Conservation (phyloP, 257 asterid genomes). For the Solanum infundibuliforme region DNA sequence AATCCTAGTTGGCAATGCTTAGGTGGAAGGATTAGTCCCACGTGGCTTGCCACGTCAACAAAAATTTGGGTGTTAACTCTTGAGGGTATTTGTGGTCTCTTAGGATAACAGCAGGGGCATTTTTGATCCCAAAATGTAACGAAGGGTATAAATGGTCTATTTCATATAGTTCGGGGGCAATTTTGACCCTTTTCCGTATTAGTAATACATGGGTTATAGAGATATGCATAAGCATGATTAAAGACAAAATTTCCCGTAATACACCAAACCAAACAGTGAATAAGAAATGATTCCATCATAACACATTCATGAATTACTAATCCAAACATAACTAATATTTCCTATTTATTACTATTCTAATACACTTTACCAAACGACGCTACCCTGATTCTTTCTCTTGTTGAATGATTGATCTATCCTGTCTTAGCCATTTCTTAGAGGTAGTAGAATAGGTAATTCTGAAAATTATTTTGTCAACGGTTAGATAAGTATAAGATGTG, state of each 20-base stretch:
- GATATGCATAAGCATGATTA: too few relatives aligned
- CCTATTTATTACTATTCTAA: background rate
- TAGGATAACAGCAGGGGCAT: too few relatives aligned
- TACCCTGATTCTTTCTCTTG: background rate
- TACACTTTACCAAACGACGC: background rate
- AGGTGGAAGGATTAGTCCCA: too few relatives aligned
- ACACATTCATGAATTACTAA: background rate
- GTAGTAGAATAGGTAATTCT: background rate
- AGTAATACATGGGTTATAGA: background rate
- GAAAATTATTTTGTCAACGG: background rate
- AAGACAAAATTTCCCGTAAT: background rate
- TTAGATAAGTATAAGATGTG: background rate
- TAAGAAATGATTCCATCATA: background rate
- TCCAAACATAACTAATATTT: background rate
- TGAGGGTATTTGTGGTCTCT: too few relatives aligned
- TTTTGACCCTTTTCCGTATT: too few relatives aligned
- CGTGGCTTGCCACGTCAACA: too few relatives aligned
- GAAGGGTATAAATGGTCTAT: too few relatives aligned
- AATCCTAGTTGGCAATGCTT: too few relatives aligned
- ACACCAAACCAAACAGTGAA: accelerated
- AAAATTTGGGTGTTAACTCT: too few relatives aligned
- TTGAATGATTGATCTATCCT: background rate
- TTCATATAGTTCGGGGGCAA: too few relatives aligned
- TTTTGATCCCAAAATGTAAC: too few relatives aligned
- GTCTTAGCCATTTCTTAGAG: background rate